Base-by-base conservation (phyloP, 306 rosid species). In the Trifolium fragiferum region DNA sequence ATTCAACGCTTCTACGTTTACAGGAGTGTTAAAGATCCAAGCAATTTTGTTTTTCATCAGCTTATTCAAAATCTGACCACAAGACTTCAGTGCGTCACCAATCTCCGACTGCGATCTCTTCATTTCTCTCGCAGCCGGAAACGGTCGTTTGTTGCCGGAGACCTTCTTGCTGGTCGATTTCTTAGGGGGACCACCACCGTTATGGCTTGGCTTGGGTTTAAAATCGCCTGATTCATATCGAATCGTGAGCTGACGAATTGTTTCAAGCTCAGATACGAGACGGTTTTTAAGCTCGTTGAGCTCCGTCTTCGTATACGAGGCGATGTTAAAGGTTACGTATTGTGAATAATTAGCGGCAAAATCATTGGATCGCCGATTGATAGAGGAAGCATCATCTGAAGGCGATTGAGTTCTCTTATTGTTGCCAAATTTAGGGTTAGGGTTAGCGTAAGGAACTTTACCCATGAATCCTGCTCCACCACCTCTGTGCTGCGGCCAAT, bases 381-480 rank as follows among this genome's bases (percentile, higher is more conserved):
- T 90, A 41, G 90, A 95, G 16, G 96, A 95, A 15, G 96, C 96
- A 1, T 92, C 96, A 41, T 95, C 98, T 0, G 91, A 86, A 14
- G 96, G 85, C 23, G 98, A 80, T 71, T 90, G 98, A 27, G 84
- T 86, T 72, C 85, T 87, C 75, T 82, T 84, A 37, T 37, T 75
- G 74, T 86, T 82, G 40, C 40, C 40, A 7, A 78, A 68, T 69
- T 90, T 90, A 79, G 86, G 84, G 81, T 83, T 90, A 75, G 72
- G 72, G 57, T 66, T 80, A 44, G 84, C 55, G 75, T 71, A 81
- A 41, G 96, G 90, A 71, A 78, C 84, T 88, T 90, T 92, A n/a
- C 90, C 96, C 99, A 92, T 92, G 81, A 84, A 92, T 86, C 86
- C 89, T 19, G 88, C 89, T 76, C 89, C 92, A 59, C 92, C 90